Conservation (phyloP, 129 eudicot genomes). For the Chrysanthemum lavandulifolium region DNA sequence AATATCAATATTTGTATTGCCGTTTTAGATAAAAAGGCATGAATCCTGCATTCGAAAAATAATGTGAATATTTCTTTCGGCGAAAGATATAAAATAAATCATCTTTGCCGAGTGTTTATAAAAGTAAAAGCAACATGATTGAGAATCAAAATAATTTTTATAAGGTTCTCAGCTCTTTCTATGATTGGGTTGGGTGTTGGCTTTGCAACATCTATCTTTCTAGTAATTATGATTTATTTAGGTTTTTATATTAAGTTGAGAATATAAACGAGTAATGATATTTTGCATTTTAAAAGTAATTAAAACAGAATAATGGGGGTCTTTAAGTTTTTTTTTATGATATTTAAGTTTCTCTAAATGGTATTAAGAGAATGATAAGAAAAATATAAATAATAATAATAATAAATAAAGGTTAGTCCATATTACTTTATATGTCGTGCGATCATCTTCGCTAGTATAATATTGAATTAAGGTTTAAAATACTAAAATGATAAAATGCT, state of each 20-base stretch:
- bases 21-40: no score
- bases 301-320: neutral
- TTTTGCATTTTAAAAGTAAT: neutral
- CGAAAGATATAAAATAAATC: constrained; percentile 12
- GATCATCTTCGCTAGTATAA: no score
- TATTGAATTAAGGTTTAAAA: no score
- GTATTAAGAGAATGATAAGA: no score
- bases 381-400: no score
- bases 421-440: no score
- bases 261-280: neutral
- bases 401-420: no score
- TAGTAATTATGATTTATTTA: neutral
- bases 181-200: constrained; percentile 26
- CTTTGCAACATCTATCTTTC: neutral
- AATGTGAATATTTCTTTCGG: constrained; percentile 18
- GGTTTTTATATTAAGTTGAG: neutral
- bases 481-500: no score
- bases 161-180: constrained; percentile 14
- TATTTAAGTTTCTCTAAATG: no score
- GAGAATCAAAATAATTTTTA: constrained; percentile 26
- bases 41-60: no score
- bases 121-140: constrained; percentile 27
- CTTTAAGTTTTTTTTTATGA: no score
- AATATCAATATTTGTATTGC: no score
- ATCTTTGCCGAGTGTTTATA: constrained; percentile 15